Evolutionary conservation across 305 asterid genomes (phyloP), one percentile per base, ranked within the genome.

Genomic region (Euphrasia arctica): DNA sequence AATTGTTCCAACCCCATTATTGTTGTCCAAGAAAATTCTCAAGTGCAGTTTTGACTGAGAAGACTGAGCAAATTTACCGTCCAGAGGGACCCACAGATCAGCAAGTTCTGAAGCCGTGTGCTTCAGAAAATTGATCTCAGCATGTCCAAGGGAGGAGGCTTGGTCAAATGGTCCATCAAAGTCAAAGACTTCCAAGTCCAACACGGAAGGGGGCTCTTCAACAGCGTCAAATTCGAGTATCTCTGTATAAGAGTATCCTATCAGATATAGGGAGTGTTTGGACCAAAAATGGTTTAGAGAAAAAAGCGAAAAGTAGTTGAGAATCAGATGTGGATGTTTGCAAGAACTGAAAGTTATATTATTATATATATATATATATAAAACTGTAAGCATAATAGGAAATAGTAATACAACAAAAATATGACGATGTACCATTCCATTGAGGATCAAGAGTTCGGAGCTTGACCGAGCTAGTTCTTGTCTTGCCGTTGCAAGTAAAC

Each of bases 381-480:
- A 18, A 18, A 18, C 22, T 18, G 22, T 18, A 50, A 13, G 42
- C 9, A 15, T 28, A 7, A 34, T 43, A 18, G 32, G 34, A 28
- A 58, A 28, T 14, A 62, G 22, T 18, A 18, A 18, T 18, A 18
- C 18, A 36, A 22, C 52, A 32, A 60, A 61, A 29, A 52, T 2
- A 11, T 22, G 39, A 43, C 28, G 29, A 41, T 3, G 13, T 70
- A 86, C 96, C 97, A 58, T 82, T 83, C 98, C 98, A 91, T 45
- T 84, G 86, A 58, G 96, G 98, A 68, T 89, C 82, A 55, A 71
- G 75, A 65, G 91, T 82, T 71, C 79, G 95, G 63, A 91, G 94
- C 91, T 86, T 86, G 78, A 88, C 96, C 11, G 98, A 91, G 89
- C 96, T 88, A 51, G 95, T 83, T 78, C 85, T 83, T 31, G 95